Evolutionary conservation across 352 stramenopile genomes (phyloP), one percentile per base, ranked within the genome.

Genomic region (Globisporangium paddicum): DNA sequence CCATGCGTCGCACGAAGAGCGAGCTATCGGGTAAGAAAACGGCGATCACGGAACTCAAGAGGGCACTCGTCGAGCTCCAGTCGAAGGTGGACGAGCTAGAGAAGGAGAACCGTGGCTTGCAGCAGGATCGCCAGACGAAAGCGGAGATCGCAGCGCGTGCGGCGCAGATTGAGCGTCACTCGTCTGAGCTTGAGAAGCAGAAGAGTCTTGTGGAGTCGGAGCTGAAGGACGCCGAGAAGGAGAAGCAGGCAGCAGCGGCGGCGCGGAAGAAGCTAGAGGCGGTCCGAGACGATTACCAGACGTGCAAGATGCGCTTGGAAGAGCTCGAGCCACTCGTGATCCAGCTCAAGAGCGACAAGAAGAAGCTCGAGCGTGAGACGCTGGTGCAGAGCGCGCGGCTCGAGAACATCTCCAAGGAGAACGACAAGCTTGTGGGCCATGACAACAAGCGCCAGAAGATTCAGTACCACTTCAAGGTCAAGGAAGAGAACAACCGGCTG

Each of bases 381-480:
- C 54, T 54, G 26, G 42, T 55, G 5, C 49, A 72, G 35, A 68
- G 51, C 18, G 26, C 55, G 35, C 40, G 48, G 63, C 58, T 81
- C 47, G 62, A 83, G 66, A 55, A 73, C 19, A 63, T 71, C 26
- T 63, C 63, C 1, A 69, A 75, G 18, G 81, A 80, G 45, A 90
- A 90, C 35, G 79, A 90, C 60, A 79, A 89, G 54, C 75, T 93
- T 8, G 79, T 90, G 8, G 81, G 81, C 3, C 83, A 93, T 37
- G 69, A 87, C 63, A 93, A 93, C 59, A 84, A 74, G 38, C 75
- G 79, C 9, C 83, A 93, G 55, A 89, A 87, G 65, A 93, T 93
- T 60, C 83, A 93, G 55, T 79, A 93, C 34, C 81, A 93, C 48
- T 76, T 79, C 49, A 85, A 82, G 46, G 76, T 93, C 18, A 93